These are phyloP conservation scores for Aspergillus amoenus DNA, from an alignment of 2,329 filamentous ascomycete genomes.

Conservation along the genomic window DNA sequence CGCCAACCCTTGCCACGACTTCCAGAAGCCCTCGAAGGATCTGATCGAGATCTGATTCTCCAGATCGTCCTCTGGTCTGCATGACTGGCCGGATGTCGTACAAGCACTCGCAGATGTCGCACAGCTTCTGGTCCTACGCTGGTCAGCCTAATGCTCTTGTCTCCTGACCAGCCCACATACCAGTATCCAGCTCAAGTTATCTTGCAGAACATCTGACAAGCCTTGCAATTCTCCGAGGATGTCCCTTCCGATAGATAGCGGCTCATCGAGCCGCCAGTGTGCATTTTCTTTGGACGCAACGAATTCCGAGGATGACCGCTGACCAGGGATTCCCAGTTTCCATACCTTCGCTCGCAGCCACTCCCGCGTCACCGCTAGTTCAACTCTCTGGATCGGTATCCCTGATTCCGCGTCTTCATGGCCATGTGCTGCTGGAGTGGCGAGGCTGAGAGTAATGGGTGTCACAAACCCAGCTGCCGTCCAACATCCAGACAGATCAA, in stretches of 20 bases:
- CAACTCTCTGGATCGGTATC: not conserved
- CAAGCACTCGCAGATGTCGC: conserved; percentile 7
- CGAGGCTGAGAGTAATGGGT: not conserved
- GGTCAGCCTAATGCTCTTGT: not conserved
- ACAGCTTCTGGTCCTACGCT: conserved; percentile 5
- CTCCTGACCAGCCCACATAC: conserved; percentile 1
- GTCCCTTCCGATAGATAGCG: not conserved
- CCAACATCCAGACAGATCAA: conserved; percentile 4
- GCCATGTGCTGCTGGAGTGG: not conserved
- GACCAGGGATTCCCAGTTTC: not conserved
- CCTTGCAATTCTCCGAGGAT: not conserved
- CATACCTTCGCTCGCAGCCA: conserved; percentile 2
- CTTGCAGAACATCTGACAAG: not conserved
- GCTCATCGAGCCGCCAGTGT: conserved; percentile 5
- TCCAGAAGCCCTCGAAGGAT: not conserved
- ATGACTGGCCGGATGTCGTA: conserved; percentile 1
- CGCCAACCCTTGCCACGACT: not conserved
- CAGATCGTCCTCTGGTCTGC: not conserved
- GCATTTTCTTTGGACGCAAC: not conserved
- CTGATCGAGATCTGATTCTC: not conserved
- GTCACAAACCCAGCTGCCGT: conserved; percentile 6
- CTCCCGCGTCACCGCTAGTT: not conserved
- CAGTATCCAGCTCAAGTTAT: not conserved
- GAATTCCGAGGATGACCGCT: not conserved
- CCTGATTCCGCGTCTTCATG: not conserved